phyloP scores from a whole-genome alignment of 2,329 filamentous ascomycete species.

The Fusarium graminum region DNA sequence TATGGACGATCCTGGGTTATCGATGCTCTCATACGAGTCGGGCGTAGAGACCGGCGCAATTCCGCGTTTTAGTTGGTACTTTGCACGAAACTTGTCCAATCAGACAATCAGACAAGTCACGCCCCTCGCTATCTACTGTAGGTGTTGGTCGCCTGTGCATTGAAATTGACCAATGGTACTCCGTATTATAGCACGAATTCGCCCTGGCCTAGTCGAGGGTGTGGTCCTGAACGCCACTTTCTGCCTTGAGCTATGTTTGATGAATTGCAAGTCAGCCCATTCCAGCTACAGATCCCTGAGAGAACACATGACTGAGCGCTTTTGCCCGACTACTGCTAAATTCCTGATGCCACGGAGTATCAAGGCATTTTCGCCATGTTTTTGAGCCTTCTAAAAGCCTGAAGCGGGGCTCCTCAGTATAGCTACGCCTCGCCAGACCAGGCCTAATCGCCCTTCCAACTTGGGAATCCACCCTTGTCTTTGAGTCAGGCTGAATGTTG shows the following conservation, averaged over 20 bases:
- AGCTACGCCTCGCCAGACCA: not conserved
- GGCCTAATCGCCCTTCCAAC: not conserved
- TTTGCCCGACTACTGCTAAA: not conserved
- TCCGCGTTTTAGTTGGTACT: conserved; percentile 3
- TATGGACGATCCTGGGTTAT: not conserved
- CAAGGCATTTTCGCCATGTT: not conserved
- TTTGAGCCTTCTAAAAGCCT: conserved; percentile 3
- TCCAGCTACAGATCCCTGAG: not conserved
- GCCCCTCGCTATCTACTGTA: not conserved
- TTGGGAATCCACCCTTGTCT: not conserved
- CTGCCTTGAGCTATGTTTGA: conserved; percentile 24
- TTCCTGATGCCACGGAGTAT: too few species aligned
- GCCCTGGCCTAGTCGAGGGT: conserved; percentile 4
- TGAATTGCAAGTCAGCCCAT: not conserved
- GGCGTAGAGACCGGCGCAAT: conserved; percentile 3
- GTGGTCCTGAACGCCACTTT: conserved; percentile 10
- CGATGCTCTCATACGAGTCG: not conserved
- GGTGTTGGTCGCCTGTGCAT: not conserved
- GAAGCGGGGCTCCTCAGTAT: conserved; percentile 7
- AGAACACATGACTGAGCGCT: not conserved
- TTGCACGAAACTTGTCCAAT: not conserved
- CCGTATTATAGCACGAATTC: not conserved
- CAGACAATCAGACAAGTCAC: not conserved
- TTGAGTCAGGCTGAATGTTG: not conserved
- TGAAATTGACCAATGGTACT: conserved; percentile 8